Evolutionary conservation across 2,329 filamentous ascomycete genomes (phyloP), one percentile per base, ranked within the genome.

Genomic region (Aureobasidium sp.): DNA sequence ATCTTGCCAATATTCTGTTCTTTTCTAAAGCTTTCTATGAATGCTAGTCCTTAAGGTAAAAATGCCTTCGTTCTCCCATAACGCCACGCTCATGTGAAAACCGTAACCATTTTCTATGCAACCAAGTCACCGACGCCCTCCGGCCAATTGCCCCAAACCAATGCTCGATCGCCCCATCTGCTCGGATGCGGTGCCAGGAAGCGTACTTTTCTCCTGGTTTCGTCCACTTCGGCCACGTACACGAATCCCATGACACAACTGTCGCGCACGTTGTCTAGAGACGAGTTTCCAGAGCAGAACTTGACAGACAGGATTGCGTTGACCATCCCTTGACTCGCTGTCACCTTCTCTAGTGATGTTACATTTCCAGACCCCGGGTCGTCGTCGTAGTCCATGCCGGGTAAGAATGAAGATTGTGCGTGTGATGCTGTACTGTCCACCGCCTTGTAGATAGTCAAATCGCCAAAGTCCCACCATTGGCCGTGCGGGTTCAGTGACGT

Each of bases 151-250:
- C 90, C 91, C 85, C 89, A 88, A 21, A 97, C 80, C 69, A 97
- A 78, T 5, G 93, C 91, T 70, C 87, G 82, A 66, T 88, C 84
- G 0, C 90, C 91, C 63, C 96, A 80, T 62, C 89, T 82, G 2
- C 91, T 91, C 57, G 89, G 89, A 64, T 96, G 85, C 1, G 94
- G 94, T 21, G 90, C 87, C 62, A 99, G 77, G 25, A 97, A 79
- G 70, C 90, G 88, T 36, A 97, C 80, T 72, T 89, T 89, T 66
- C 85, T 85, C 73, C 89, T 89, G 67, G 88, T 87, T 70, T 90
- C 89, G 70, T 99, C 92, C 4, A 97, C 90, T 64, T 96, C 90
- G 1, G 90, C 88, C 16, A 97, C 89, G 70, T 96, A 97, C 34
- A 97, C 82, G 70, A 96, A 99, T 0, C 94, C 94, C 82, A 95